Evolutionary conservation across 129 eudicot species (phyloP).

Genomic region (Lactuca saligna): DNA sequence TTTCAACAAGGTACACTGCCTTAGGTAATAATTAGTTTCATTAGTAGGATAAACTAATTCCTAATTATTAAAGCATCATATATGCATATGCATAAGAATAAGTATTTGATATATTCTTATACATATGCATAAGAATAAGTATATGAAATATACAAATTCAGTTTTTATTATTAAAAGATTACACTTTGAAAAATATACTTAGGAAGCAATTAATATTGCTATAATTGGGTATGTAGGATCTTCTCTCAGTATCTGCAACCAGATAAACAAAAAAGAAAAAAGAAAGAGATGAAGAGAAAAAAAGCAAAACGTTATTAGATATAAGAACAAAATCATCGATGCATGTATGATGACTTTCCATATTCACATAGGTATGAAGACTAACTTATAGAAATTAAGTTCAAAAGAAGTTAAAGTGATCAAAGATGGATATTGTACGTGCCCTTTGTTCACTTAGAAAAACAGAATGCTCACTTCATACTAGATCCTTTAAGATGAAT

Average conservation of each 20-base stretch:
- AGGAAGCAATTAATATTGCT: too few species aligned
- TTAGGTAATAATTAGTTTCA: too few species aligned
- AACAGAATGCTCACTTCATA: slow-evolving; percentile 24
- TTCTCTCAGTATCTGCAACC: slow-evolving; percentile 70
- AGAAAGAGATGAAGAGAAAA: background rate
- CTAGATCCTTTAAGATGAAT: slow-evolving; percentile 3
- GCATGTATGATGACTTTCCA: slow-evolving; percentile 3
- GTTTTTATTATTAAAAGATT: too few species aligned
- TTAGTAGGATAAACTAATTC: too few species aligned
- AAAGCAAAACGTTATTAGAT: background rate
- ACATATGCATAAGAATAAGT: too few species aligned
- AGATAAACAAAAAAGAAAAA: slow-evolving; percentile 10
- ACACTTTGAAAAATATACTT: too few species aligned
- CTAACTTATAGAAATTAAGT: background rate
- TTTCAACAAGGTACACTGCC: too few species aligned
- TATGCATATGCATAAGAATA: too few species aligned
- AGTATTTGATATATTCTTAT: too few species aligned
- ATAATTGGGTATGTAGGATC: slow-evolving; percentile 76
- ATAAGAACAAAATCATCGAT: slow-evolving; percentile 11
- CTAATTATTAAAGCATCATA: too few species aligned
- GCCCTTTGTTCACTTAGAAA: slow-evolving; percentile 89
- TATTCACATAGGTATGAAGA: slow-evolving; percentile 9
- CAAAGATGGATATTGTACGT: slow-evolving; percentile 86
- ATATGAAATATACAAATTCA: too few species aligned
- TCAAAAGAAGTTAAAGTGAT: slow-evolving; percentile 60